A percentile compares a stretch with the other conserved stretches of the same genome.
Conservation (phyloP, 345 rosid genomes). For the Orychophragmus violaceus region DNA sequence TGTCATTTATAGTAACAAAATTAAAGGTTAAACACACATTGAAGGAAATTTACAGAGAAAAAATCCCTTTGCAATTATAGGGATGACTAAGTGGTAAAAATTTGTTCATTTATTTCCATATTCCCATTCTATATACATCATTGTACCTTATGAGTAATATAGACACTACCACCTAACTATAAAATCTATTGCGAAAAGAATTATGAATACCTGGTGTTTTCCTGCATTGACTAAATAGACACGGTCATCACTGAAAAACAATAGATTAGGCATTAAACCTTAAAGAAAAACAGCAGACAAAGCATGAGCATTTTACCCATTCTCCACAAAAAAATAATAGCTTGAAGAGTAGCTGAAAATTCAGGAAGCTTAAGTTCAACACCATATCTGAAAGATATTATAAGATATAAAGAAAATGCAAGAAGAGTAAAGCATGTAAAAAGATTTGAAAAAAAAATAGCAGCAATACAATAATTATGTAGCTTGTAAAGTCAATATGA, state of each 20-base stretch:
- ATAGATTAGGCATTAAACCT: conserved; percentile 17
- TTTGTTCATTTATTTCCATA: not conserved
- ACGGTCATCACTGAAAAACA: conserved; percentile 61
- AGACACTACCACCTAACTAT: not conserved
- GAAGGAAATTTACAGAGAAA: not conserved
- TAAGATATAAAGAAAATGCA: too few relatives aligned
- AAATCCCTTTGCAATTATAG: not conserved
- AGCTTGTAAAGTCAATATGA: not conserved
- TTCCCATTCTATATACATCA: not conserved
- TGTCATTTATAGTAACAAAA: not conserved
- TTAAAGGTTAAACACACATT: not conserved
- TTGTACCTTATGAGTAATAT: not conserved
- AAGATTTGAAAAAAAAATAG: too few relatives aligned
- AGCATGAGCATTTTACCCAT: conserved; percentile 47
- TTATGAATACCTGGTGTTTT: conserved; percentile 66
- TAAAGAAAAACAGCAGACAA: conserved; percentile 1
- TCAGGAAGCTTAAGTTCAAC: conserved; percentile 98
- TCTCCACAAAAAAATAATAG: conserved; percentile 96
- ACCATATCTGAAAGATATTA: conserved; percentile 60
- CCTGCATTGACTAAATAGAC: conserved; percentile 83
- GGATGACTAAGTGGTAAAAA: not conserved
- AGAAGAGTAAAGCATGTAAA: not conserved
- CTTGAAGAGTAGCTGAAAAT: conserved; percentile 97
- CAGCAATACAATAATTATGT: not conserved
- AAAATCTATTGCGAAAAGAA: not conserved